Base-by-base conservation (phyloP, 2,329 filamentous ascomycete species). In the Lasiodiplodia hormozganensis region DNA sequence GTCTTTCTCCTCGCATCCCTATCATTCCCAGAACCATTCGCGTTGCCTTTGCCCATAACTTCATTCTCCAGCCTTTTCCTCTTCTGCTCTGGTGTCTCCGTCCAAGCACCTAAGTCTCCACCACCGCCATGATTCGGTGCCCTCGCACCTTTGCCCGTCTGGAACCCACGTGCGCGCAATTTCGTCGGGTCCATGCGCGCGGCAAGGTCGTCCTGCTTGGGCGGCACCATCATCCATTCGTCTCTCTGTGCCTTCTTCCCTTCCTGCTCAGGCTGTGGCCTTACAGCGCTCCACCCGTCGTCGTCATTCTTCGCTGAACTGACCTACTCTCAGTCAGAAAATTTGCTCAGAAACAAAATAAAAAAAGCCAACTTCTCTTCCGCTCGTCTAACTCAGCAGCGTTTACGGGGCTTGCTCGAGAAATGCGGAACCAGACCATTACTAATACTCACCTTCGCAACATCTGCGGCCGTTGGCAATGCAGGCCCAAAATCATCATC, bases 51-150 rank as follows among this genome's bases (percentile, higher is more conserved):
- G 0, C 94, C 94, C 73, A 97, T 86, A 12, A 97, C 91, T 65
- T 96, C 89, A 77, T 97, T 89, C 73, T 91, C 90, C 25, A 97
- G 81, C 49, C 93, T 86, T 78, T 91, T 90, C 69, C 92, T 88
- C 79, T 96, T 97, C 80, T 97, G 88, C 77, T 95, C 92, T 0
- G 93, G 92, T 10, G 93, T 97, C 79, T 98, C 95, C 0, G 93
- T 94, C 95, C 95, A 98, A 53, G 95, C 88, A 25, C 88, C 89
- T 75, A 87, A 86, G 56, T 81, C 78, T 14, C 77, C 81, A 10
- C 75, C 77, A 4, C 77, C 79, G 11, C 74, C 74, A 4, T 80
- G 79, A 28, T 72, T 70, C 4, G 80, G 74, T 10, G 79, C 82
- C 70, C 83, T 84, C 2, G 87, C 84, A 3, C 86, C 84, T 74